These are phyloP conservation scores for Tephrocybe sp. DNA, from an alignment of 768 basidiomycete species.

Conservation along the genomic window DNA sequence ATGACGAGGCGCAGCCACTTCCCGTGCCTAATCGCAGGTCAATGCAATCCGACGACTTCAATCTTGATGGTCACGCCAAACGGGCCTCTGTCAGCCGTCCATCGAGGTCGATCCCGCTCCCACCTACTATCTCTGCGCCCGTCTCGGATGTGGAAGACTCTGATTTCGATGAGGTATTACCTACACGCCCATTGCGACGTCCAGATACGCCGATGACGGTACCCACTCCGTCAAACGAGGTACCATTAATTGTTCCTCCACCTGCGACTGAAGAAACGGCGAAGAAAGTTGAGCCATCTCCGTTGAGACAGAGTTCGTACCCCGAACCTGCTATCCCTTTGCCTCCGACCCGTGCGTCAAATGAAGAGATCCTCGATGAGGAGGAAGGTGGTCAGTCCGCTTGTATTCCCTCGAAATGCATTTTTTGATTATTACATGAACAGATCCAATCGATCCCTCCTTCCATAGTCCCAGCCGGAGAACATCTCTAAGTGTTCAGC, in stretches of 20 bases:
- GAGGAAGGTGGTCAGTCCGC: slow-evolving; percentile 55
- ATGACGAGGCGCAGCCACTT: slow-evolving; percentile 19
- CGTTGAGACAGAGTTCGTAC: slow-evolving; percentile 13
- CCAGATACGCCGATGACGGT: slow-evolving; percentile 15
- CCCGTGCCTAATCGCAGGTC: slow-evolving; percentile 20
- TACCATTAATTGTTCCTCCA: slow-evolving; percentile 22
- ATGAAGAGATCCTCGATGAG: slow-evolving; percentile 53
- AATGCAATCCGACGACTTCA: slow-evolving; percentile 2
- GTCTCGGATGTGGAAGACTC: slow-evolving; percentile 28
- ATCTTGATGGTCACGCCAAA: not conserved
- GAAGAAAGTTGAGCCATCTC: slow-evolving; percentile 12
- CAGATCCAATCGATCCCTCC: slow-evolving; percentile 69
- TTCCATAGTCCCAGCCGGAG: slow-evolving; percentile 54
- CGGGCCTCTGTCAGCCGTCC: slow-evolving; percentile 13
- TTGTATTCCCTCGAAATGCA: not conserved
- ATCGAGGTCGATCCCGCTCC: slow-evolving; percentile 15
- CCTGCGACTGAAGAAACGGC: slow-evolving; percentile 13
- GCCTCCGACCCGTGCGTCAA: slow-evolving; percentile 7
- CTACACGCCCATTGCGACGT: slow-evolving; percentile 26
- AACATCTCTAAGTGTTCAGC: slow-evolving; percentile 28
- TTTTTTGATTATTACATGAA: not conserved
- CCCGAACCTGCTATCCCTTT: slow-evolving; percentile 6
- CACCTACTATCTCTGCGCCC: slow-evolving; percentile 11
- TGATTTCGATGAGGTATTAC: slow-evolving; percentile 33
- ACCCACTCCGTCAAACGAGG: slow-evolving; percentile 13